Evolutionary conservation across 164 flowering plant genomes (phyloP), one percentile per base, ranked within the genome.

Genomic region (Vitis labrusca): DNA sequence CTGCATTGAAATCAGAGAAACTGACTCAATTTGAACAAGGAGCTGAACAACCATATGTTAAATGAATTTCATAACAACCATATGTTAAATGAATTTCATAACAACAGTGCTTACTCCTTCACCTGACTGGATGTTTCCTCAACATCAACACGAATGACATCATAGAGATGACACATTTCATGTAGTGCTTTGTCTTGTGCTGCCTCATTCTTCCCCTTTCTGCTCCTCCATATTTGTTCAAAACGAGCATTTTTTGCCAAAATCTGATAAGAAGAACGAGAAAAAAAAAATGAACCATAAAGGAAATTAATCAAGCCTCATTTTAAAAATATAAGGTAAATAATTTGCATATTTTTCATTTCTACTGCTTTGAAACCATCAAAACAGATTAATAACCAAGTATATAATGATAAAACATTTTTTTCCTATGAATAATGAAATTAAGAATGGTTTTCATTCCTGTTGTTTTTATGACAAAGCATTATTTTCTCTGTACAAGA

Each of bases 191-290:
- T 79, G 68, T 88, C 87, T 70, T 72, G 69, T 12, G 13, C n/a
- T 30, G 69, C 66, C 51, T 81, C 86, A 61, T 83, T 79, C 56
- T 73, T 81, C 67, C 79, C 80, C 69, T 75, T 88, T 50, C 94
- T 81, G 70, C 85, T 89, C 83, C 86, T 87, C 98, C 98, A 91
- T 82, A 94, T 85, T 84, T 92, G 98, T 73, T 91, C 87, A 85
- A 92, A 92, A 2, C 97, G 97, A 62, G 98, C 97, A 86, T 61
- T 80, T 74, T 84, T 85, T 47, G 88, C 85, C 54, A 81, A 70
- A 73, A 63, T 75, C 98, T 94, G 66, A 55, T 48, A 51, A 55
- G 47, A 49, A 50, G 19, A 57, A 10, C 27, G 2, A 29, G 16
- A 53, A 60, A 55, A 32, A n/a, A 14, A 53, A 23, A 10, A 9